Conservation (phyloP, 768 basidiomycete genomes). For the Auricularia auricula-judae region DNA sequence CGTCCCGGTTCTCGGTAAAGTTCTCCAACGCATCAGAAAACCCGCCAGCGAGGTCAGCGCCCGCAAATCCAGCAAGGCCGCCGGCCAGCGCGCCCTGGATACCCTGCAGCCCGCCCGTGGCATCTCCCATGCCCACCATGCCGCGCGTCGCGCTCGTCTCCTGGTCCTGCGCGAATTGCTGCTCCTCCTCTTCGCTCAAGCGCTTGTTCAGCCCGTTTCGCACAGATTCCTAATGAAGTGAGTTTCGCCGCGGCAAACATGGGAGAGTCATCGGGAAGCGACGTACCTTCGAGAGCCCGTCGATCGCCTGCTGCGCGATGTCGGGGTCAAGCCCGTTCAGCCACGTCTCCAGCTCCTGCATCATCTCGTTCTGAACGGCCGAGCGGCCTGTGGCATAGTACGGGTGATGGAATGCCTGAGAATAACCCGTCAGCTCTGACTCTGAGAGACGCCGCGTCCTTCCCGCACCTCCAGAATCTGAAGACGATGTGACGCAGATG, state of each 20-base stretch:
- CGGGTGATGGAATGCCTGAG: constrained; percentile 58
- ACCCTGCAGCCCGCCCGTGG: background rate
- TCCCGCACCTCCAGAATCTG: background rate
- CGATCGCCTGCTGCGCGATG: constrained; percentile 32
- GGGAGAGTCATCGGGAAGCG: background rate
- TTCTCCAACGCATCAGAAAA: background rate
- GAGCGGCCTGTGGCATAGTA: constrained; percentile 47
- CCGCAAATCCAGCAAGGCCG: background rate
- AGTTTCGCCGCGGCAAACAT: background rate
- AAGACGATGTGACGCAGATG: background rate
- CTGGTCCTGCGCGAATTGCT: background rate
- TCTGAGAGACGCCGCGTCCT: background rate
- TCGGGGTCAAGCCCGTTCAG: constrained; percentile 34
- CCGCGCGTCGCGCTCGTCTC: background rate
- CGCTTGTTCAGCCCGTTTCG: constrained; percentile 47
- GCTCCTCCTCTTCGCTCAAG: constrained; percentile 34
- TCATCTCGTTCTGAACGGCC: constrained; percentile 50
- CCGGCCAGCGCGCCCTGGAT: background rate
- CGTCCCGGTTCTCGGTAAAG: background rate
- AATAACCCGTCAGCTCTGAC: background rate
- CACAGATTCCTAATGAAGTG: constrained; percentile 37
- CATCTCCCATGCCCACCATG: background rate
- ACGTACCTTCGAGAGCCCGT: constrained; percentile 41
- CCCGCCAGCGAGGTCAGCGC: background rate
- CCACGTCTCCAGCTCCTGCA: constrained; percentile 44